Evolutionary conservation across 306 rosid species (phyloP), one percentile per base, ranked within the genome.

Genomic region (Cucumis cinereus): DNA sequence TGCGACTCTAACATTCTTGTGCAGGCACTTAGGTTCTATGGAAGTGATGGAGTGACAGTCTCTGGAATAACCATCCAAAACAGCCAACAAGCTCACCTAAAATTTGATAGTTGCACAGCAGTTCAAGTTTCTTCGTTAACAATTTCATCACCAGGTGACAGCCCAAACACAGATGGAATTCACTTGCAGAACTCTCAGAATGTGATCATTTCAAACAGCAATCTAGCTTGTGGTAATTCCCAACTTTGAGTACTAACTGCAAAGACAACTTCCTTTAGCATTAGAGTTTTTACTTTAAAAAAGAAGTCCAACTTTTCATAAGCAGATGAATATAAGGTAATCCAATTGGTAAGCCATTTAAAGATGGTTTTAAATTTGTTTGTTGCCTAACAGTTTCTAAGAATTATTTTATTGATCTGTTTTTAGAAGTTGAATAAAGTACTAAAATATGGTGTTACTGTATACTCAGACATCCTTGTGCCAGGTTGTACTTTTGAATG

Each of bases 161-260:
- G 99, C 66, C 97, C 92, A 38, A 90, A 94, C 84, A 94, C 99
- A 0, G 99, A 94, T 77, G 99, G 99, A 76, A 92, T 94, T 85
- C 99, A 94, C 87, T 88, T 94, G 23, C 99, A 94, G 87, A 88
- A 92, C 84, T 92, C 99, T 81, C 86, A 80, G 78, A 85, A 89
- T 67, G 99, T 90, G 16, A 80, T 92, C 72, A 94, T 94, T 77
- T 83, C 90, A 60, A 72, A 83, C 87, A 83, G 81, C 84, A 79
- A 52, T 72, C 80, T 94, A 40, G 96, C 92, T 35, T 94, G 99
- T 15, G 99, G 99, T 96, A 93, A 74, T 74, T 8, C 28, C 66
- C 78, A 81, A 49, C 50, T 59, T 54, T 60, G 58, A 53, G 33
- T n/a, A 33, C 7, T 53, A 74, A 19, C 52, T 33, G 50, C 24